Evolutionary conservation across 495 filamentous ascomycete species (phyloP), one percentile per base, ranked within the genome.

Genomic region (Podospora pseudocomata): DNA sequence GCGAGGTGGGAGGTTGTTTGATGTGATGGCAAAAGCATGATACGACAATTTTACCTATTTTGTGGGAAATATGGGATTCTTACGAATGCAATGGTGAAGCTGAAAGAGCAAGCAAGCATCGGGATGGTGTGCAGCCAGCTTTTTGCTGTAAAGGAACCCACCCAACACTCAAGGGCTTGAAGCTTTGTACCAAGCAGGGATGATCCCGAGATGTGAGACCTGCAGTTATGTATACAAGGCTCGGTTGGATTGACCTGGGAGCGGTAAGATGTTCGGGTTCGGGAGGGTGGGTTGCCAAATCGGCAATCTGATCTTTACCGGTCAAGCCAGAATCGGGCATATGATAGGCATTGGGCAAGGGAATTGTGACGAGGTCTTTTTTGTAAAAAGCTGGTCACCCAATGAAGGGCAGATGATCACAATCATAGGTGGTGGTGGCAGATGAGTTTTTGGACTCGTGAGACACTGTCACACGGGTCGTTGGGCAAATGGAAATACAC

Each of bases 1-100:
- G 94, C 86, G 5, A 80, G 79, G 69, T 99, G 95, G 95, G 90
- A 93, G 72, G 76, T 87, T 77, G 82, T 90, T 65, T 91, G 69
- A 75, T 1, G 30, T 3, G 32, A 39, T 58, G 16, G 15, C 44
- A 30, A 28, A 7, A 61, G 0, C 60, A 39, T 30, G 60, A 62
- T 62, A 13, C 23, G 11, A 39, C 11, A 39, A 39, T 39, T 11
- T 23, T 23, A 39, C 34, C 34, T 39, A 39, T 39, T 49, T 11
- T 49, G 7, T 6, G 9, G 30, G 30, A 23, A 39, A 39, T 11
- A 49, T 49, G 39, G 39, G 39, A 49, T 49, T 49, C 7, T 49
- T 1, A 3, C 2, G 39, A 49, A 49, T 49, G 39, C 5, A 49
- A 49, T 16, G 7, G 7, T 49, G 39, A 16, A 9, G 39, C 9